Evolutionary conservation across 208 protist genomes (phyloP).

Genomic region (Acanthamoeba sp.): DNA sequence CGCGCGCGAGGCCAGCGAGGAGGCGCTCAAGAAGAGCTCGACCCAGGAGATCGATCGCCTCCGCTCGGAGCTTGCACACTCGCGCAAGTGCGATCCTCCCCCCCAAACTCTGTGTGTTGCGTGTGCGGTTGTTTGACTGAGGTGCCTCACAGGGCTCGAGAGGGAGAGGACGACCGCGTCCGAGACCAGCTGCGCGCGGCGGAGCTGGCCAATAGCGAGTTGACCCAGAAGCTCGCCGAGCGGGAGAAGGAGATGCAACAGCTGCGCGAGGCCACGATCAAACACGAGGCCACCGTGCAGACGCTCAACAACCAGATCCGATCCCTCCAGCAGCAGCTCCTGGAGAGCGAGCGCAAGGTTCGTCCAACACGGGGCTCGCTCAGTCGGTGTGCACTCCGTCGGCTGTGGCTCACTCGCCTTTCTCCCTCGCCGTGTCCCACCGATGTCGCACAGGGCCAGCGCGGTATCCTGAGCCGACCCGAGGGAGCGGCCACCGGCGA

Average conservation of each 20-base stretch:
- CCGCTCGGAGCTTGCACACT: not conserved
- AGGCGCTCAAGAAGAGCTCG: not conserved
- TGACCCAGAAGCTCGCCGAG: not conserved
- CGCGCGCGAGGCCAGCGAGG: conserved; percentile 11
- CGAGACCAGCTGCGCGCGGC: not conserved
- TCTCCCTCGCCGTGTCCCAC: too few relatives aligned
- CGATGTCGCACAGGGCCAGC: not conserved
- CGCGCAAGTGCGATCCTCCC: not conserved
- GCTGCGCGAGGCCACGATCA: not conserved
- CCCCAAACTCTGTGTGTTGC: too few relatives aligned
- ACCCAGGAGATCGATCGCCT: not conserved
- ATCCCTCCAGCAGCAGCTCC: conserved; percentile 2
- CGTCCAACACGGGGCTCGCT: not conserved
- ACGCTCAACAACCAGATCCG: conserved; percentile 19
- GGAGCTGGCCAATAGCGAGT: not conserved
- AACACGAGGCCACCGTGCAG: not conserved
- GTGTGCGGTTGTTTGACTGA: not conserved
- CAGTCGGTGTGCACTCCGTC: not conserved
- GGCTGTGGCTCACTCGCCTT: not conserved
- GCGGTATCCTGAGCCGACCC: not conserved
- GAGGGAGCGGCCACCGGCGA: not conserved
- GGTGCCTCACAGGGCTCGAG: not conserved
- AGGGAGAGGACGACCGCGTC: not conserved
- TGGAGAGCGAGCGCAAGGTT: conserved; percentile 17
- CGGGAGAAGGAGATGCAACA: conserved; percentile 11